Conservation (phyloP, 495 filamentous ascomycete genomes). For the Ramalina peruviana region DNA sequence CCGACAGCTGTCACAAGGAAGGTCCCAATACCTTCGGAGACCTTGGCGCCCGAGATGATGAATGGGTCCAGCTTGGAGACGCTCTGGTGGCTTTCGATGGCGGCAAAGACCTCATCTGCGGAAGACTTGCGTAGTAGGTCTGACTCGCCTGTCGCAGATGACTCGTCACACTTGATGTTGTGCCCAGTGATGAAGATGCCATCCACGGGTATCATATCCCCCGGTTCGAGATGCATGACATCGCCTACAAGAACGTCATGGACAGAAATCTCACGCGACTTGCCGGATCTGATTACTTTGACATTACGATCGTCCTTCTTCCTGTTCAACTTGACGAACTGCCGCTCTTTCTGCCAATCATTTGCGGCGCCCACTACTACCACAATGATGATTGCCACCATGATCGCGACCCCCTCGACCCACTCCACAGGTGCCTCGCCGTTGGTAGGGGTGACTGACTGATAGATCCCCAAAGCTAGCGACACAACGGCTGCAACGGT, state of each 20-base stretch:
- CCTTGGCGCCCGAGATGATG: constrained; percentile 82
- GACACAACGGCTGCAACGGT: constrained; percentile 69
- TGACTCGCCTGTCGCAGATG: constrained; percentile 73
- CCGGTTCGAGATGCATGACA: constrained; percentile 71
- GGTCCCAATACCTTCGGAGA: constrained; percentile 79
- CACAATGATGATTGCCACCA: constrained; percentile 56
- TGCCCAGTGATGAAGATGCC: constrained; percentile 62
- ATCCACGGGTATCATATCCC: constrained; percentile 74
- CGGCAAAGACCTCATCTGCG: constrained; percentile 64
- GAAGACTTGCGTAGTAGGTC: constrained; percentile 61
- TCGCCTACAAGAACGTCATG: constrained; percentile 76
- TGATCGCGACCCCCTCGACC: constrained; percentile 64
- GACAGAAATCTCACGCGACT: constrained; percentile 61
- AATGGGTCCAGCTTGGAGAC: constrained; percentile 85
- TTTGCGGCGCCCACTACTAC: constrained; percentile 54
- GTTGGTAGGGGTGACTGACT: constrained; percentile 34
- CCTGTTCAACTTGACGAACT: constrained; percentile 55
- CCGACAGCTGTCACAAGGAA: constrained; percentile 82
- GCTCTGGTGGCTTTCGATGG: constrained; percentile 61
- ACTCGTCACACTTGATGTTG: constrained; percentile 69
- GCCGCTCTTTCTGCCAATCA: constrained; percentile 61
- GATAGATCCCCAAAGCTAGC: constrained; percentile 65
- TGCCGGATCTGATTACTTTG: constrained; percentile 65
- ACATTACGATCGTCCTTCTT: constrained; percentile 59
- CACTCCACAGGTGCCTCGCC: constrained; percentile 51